Base-by-base conservation (phyloP, 805 yeast genomes). In the Candida glaebosa region DNA sequence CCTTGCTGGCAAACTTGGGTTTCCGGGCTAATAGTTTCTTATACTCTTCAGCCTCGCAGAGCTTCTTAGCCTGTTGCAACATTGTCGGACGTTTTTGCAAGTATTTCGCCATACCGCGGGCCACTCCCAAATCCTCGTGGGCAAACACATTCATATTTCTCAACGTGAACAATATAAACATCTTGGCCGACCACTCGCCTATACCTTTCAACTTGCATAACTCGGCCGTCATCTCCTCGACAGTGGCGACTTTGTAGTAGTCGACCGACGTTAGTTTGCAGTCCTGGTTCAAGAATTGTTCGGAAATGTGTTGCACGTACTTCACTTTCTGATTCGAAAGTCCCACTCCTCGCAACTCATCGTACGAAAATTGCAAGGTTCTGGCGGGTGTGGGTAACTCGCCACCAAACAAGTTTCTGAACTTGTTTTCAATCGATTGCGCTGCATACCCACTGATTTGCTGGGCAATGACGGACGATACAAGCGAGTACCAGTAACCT, bases 361-460 rank as follows among this genome's bases (percentile, higher is more conserved):
- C 84, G 3, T 61, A 56, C 2, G 68, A 52, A 10, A 65, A 57
- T 0, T 56, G 55, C 3, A 71, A 48, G 2, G 84, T 69, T 26
- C 64, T 63, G 22, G 60, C 53, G 0, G 91, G 83, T 0, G 75
- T 61, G 0, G 93, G 89, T 37, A 71, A 61, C 44, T 15, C 56
- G 52, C 46, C 54, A 1, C 46, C 48, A 39, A 69, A 67, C 15
- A 67, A 41, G 15, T 54, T 53, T 18, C 44, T 45, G 41, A 86
- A 73, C 48, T 76, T 73, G 8, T 46, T 44, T 42, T 74, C 71
- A 22, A 89, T 85, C 1, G 89, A 73, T 7, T 53, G 58, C 0
- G 96, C 96, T 1, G 96, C 95, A 0, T 78, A 73, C 1, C 96
- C 96, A 48, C 86, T 80, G 8, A 86, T 77, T 56, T 85, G 93